These are phyloP conservation scores for Scedosporium boydii DNA, from an alignment of 2,329 filamentous ascomycete species.

Conservation along the genomic window DNA sequence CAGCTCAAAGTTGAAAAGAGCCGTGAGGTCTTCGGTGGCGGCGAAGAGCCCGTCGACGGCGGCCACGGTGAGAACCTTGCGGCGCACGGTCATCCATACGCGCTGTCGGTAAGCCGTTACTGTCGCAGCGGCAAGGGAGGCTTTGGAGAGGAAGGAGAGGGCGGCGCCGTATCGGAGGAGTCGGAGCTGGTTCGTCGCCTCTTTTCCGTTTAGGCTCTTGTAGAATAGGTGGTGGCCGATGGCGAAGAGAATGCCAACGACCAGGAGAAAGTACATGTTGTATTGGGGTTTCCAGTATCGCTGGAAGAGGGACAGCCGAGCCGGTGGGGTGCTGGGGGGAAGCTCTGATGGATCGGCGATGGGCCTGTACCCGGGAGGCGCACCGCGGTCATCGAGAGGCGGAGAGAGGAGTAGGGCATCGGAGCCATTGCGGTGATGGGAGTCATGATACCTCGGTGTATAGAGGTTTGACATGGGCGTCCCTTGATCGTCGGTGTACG, in stretches of 20 bases:
- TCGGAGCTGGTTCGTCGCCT: conserved; percentile 20
- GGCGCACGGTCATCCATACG: conserved; percentile 14
- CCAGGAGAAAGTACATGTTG: conserved; percentile 24
- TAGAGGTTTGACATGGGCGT: not conserved
- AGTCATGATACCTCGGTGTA: not conserved
- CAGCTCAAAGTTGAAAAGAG: conserved; percentile 20
- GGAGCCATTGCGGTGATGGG: not conserved
- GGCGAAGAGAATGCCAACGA: conserved; percentile 21
- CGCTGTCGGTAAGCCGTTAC: conserved; percentile 17
- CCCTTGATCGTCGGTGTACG: not conserved
- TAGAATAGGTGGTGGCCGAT: conserved; percentile 27
- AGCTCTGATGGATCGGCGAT: not conserved
- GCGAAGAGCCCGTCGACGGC: conserved; percentile 21
- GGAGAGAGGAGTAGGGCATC: not conserved
- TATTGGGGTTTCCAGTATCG: conserved; percentile 25
- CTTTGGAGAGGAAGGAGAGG: conserved; percentile 26
- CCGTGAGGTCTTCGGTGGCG: conserved; percentile 20
- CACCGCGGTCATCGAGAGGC: not conserved
- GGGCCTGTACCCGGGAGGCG: not conserved
- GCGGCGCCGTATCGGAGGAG: conserved; percentile 26
- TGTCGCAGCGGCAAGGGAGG: conserved; percentile 22
- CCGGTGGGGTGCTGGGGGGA: not conserved
- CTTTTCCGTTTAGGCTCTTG: conserved; percentile 17
- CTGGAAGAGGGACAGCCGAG: conserved; percentile 4
- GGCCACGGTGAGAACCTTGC: conserved; percentile 12